Evolutionary conservation across 2,329 filamentous ascomycete genomes (phyloP), one percentile per base, ranked within the genome.

Genomic region (Diaporthe amygdali): DNA sequence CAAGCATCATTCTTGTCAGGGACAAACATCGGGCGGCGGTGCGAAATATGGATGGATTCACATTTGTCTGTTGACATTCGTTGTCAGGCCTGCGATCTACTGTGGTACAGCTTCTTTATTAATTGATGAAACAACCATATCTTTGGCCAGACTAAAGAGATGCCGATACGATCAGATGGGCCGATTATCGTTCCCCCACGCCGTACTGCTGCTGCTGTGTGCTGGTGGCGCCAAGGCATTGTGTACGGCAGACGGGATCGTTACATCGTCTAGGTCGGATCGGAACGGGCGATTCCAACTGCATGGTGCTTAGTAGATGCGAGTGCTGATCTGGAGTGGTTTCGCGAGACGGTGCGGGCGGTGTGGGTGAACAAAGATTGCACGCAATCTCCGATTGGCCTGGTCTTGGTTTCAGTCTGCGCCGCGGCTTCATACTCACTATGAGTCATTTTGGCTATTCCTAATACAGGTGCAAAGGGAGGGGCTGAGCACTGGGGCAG

Each of bases 401-500:
- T n/a, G 25, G 14, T 34, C 27, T 32, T 3, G 30, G 52, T 68
- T 68, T 51, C 66, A 68, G 41, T 41, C 66, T 61, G 22, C 30
- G 52, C 52, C 66, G 17, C 30, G 22, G 49, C 55, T 30, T 61
- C 15, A 32, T 30, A 67, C 17, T 68, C 66, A 68, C 55, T 68
- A 68, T 68, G 66, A 68, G 66, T 68, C 66, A 68, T 68, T 59
- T 68, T 51, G 44, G 32, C 66, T 30, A 68, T 68, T 68, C 66
- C 66, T 49, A 39, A 49, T 68, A 6, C 12, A 56, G 66, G 7
- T 49, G 4, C 14, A 1, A 34, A 64, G 14, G 41, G 59, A 64
- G 59, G 59, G 59, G 59, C 59, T 49, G 59, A 64, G 59, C 59
- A 37, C 41, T 15, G 30, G 30, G 41, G 56, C 32, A 17, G 22